Evolutionary conservation across 2,329 filamentous ascomycete species (phyloP).

Genomic region (Ophiocordyceps australis): DNA sequence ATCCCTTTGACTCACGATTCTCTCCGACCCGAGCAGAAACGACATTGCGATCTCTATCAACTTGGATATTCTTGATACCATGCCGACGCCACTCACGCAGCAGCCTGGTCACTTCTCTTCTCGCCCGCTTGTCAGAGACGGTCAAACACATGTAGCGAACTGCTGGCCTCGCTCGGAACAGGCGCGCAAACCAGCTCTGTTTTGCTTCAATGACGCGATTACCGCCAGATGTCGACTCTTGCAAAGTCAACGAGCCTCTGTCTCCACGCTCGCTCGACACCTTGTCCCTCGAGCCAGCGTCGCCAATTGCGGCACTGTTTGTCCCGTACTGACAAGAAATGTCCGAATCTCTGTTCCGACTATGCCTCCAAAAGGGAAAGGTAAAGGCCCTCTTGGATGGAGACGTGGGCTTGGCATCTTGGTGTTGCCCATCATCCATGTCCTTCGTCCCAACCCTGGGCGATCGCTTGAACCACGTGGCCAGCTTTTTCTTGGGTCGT

Average conservation of each 20-base stretch:
- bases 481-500: conserved; percentile 22
- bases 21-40: conserved; percentile 62
- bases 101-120: conserved; percentile 58
- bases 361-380: conserved; percentile 36
- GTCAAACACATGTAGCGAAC: conserved; percentile 58
- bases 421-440: conserved; percentile 1
- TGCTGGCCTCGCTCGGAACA: conserved; percentile 80
- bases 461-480: conserved; percentile 31
- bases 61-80: conserved; percentile 62
- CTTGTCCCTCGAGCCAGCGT: conserved; percentile 1
- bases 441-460: conserved; percentile 16
- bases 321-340: conserved; percentile 28
- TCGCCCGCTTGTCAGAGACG: conserved; percentile 47
- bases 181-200: conserved; percentile 75
- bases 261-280: conserved; percentile 10
- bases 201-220: conserved; percentile 44
- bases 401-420: conserved; percentile 1
- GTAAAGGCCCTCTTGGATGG: conserved; percentile 30
- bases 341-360: conserved; percentile 21
- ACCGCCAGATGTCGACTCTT: conserved; percentile 16
- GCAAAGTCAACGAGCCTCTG: no score
- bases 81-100: conserved; percentile 66
- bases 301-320: no score
- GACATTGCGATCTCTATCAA: conserved; percentile 63
- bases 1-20: conserved; percentile 54